Percentiles rank a stretch among this genome's conserved stretches.
Conservation (phyloP, 2,329 filamentous ascomycete genomes). For the Fusarium armeniacum region DNA sequence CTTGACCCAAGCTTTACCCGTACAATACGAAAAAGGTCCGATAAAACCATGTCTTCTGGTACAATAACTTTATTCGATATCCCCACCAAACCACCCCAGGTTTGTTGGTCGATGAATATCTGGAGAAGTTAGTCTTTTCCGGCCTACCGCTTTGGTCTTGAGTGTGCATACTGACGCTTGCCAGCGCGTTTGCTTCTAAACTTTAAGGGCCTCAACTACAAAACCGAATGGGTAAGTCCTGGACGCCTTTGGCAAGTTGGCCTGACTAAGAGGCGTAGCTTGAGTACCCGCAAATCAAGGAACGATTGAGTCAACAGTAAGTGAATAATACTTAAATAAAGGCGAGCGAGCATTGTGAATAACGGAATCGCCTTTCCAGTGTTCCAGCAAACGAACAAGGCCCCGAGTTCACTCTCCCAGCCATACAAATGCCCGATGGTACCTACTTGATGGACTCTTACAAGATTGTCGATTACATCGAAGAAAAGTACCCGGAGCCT, state of each 20-base stretch:
- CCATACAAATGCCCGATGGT: constrained; percentile 67
- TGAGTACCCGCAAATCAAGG: constrained; percentile 35
- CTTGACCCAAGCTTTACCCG: not conserved
- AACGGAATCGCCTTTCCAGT: not conserved
- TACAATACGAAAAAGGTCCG: constrained; percentile 1
- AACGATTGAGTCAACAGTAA: constrained; percentile 26
- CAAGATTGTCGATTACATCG: constrained; percentile 71
- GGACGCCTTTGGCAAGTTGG: not conserved
- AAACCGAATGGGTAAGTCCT: constrained; percentile 34
- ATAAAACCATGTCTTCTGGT: constrained; percentile 11
- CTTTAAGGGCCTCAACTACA: constrained; percentile 34
- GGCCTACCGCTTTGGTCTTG: accelerated
- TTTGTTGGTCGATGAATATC: constrained; percentile 43
- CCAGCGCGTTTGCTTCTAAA: constrained; percentile 38
- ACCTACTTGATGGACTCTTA: constrained; percentile 73
- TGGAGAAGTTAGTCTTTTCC: constrained; percentile 33
- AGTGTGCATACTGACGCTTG: not conserved
- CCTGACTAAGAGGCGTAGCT: constrained; percentile 5
- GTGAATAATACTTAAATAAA: accelerated
- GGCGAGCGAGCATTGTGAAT: not conserved
- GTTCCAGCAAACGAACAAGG: constrained; percentile 17
- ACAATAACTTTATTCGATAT: constrained; percentile 34
- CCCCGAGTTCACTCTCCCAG: constrained; percentile 57
- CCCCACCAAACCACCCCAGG: constrained; percentile 26
- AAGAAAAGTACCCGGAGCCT: constrained; percentile 69